Evolutionary conservation across 225 moss, liverwort and hornwort species (phyloP), one percentile per base, ranked within the genome.

Genomic region (Rhytidiadelphus loreus): DNA sequence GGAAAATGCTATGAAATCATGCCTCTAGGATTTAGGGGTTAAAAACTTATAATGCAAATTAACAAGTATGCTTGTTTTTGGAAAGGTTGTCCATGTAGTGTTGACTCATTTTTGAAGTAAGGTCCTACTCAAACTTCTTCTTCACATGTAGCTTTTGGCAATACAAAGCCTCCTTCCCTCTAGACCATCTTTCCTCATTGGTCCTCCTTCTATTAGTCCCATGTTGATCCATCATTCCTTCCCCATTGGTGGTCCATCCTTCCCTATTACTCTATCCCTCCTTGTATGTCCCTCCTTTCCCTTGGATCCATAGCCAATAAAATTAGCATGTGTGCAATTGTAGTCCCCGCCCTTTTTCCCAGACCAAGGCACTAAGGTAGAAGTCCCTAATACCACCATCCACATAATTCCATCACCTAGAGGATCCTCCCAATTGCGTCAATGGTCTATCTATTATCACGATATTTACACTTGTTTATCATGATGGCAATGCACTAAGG

Each of bases 1-100:
- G 2, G 3, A 72, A 28, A 72, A 28, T 3, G 3, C 1, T 3
- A 17, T 44, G 72, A 72, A 29, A 17, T 29, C 10, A 44, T 28
- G 17, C 28, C 6, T 71, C 0, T 16, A 0, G 3, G 0, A 0
- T 15, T 26, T 9, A 26, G 8, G 5, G 2, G 8, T 41, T 25
- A 25, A 70, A 70, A n/a, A n/a, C n/a, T n/a, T n/a, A n/a, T n/a
- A 15, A 30, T 30, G 6, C 30, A 73, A 73, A 6, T 3, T 30
- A 46, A 2, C 30, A 30, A 48, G 7, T 20, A 19, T 48, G 11
- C 7, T 74, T 74, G 7, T 30, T 73, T 41, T 2, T 30, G 0
- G 7, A 19, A 11, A 73, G 1, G 4, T 46, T 73, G 15, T 46
- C 3, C 0, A 0, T 29, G 2, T 46, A 28, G 29, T 6, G 1